These are phyloP conservation scores for Neofusicoccum ribis DNA, from an alignment of 2,329 filamentous ascomycete genomes.

Conservation along the genomic window DNA sequence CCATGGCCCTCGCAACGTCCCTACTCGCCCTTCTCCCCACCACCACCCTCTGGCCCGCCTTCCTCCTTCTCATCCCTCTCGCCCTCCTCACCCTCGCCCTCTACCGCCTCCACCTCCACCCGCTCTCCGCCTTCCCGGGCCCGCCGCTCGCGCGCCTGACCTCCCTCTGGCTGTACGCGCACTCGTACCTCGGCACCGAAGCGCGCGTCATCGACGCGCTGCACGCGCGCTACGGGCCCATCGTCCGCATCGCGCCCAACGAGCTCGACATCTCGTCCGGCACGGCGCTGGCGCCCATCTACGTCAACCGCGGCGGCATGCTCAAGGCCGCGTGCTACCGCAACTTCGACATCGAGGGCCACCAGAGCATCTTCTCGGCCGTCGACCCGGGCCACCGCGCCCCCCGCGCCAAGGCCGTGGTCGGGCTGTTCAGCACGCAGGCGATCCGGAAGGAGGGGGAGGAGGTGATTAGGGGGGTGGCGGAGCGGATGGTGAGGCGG, in stretches of 20 bases:
- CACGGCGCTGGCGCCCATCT: conserved; percentile 32
- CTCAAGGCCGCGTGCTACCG: conserved; percentile 53
- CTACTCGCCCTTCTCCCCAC: conserved; percentile 29
- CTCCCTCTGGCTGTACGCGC: conserved; percentile 12
- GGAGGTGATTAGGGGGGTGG: conserved; percentile 43
- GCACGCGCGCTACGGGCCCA: conserved; percentile 21
- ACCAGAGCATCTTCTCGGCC: conserved; percentile 55
- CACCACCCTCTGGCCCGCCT: neutral
- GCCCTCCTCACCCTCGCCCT: neutral
- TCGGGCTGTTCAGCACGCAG: conserved; percentile 43
- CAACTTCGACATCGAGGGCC: conserved; percentile 60
- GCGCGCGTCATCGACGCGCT: conserved; percentile 1
- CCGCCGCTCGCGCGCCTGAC: conserved; percentile 8
- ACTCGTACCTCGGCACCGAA: conserved; percentile 15
- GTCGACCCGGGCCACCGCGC: conserved; percentile 38
- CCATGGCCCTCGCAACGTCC: conserved; percentile 22
- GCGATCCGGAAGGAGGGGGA: conserved; percentile 42
- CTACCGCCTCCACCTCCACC: conserved; percentile 21
- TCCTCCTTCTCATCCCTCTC: neutral
- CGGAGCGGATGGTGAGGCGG: conserved; percentile 40
- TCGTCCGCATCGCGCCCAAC: conserved; percentile 27
- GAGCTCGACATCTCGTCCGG: conserved; percentile 28
- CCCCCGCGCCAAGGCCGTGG: conserved; percentile 35
- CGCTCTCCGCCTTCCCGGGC: conserved; percentile 18
- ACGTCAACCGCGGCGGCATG: conserved; percentile 50